Conservation (phyloP, 306 rosid species). For the Trifolium subterraneum region DNA sequence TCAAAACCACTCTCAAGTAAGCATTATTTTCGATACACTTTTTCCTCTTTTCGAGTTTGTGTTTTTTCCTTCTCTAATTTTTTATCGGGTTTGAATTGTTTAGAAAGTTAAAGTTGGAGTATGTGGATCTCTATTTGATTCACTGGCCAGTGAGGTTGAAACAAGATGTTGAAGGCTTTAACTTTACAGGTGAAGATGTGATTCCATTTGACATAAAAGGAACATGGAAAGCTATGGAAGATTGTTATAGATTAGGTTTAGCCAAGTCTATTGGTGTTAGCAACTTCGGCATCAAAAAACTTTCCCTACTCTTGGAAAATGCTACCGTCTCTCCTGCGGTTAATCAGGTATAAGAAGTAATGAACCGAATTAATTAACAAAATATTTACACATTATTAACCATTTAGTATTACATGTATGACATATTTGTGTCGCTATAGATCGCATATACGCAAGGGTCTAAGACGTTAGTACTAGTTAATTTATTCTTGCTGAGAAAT, state of each 20-base stretch:
- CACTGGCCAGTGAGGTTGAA: constrained; percentile 13
- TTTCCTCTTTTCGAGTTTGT: neutral
- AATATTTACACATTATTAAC: neutral
- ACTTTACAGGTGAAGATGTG: constrained; percentile 18
- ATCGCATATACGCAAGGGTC: neutral
- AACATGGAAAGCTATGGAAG: constrained; percentile 37
- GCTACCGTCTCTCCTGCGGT: constrained; percentile 49
- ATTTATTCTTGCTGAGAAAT: neutral
- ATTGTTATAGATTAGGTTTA: constrained; percentile 44
- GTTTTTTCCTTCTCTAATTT: neutral
- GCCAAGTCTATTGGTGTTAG: constrained; percentile 56
- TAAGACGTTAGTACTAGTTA: neutral
- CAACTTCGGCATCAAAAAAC: constrained; percentile 48
- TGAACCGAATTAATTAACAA: neutral
- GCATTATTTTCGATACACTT: neutral
- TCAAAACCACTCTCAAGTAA: constrained; percentile 52
- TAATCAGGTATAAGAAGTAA: constrained; percentile 41
- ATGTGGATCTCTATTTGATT: constrained; percentile 11
- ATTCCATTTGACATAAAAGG: constrained; percentile 7
- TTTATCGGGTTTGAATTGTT: neutral
- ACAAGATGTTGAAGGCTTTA: neutral
- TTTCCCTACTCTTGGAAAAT: constrained; percentile 40
- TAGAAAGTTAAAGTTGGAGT: constrained; percentile 38
- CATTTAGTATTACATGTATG: neutral
- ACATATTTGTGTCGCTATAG: neutral